Evolutionary conservation across 164 flowering plant species (phyloP).

Genomic region (Vitis amurensis): DNA sequence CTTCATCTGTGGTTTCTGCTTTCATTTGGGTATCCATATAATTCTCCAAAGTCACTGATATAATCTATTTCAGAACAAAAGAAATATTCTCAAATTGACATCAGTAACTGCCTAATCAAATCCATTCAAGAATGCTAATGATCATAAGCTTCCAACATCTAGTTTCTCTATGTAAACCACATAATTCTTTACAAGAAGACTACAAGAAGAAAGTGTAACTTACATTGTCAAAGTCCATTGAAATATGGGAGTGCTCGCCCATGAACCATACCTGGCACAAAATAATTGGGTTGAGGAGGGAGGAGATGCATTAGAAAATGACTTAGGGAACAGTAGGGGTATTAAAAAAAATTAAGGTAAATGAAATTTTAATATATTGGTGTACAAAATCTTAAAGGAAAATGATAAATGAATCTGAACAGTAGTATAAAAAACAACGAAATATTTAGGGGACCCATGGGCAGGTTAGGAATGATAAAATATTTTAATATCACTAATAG

Average conservation of each 20-base stretch:
- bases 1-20: conserved; percentile 26
- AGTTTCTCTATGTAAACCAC: neutral
- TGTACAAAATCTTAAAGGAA: too few relatives aligned
- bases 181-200: neutral
- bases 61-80: conserved; percentile 48
- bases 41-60: conserved; percentile 75
- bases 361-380: too few relatives aligned
- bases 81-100: conserved; percentile 9
- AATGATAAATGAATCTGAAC: too few relatives aligned
- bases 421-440: too few relatives aligned
- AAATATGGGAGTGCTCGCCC: conserved; percentile 82
- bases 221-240: conserved; percentile 81
- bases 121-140: neutral
- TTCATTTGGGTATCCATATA: conserved; percentile 40
- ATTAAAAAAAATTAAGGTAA: too few relatives aligned
- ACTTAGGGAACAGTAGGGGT: neutral
- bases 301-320: too few relatives aligned
- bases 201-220: conserved; percentile 24
- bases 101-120: neutral
- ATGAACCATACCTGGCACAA: conserved; percentile 67
- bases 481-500: too few relatives aligned
- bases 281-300: neutral
- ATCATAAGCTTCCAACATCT: neutral
- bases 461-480: too few relatives aligned
- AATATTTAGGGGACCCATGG: too few relatives aligned